A percentile compares a stretch with the other conserved stretches of the same genome.
Conservation (phyloP, 768 basidiomycete genomes). For the Lactarius tabidus region DNA sequence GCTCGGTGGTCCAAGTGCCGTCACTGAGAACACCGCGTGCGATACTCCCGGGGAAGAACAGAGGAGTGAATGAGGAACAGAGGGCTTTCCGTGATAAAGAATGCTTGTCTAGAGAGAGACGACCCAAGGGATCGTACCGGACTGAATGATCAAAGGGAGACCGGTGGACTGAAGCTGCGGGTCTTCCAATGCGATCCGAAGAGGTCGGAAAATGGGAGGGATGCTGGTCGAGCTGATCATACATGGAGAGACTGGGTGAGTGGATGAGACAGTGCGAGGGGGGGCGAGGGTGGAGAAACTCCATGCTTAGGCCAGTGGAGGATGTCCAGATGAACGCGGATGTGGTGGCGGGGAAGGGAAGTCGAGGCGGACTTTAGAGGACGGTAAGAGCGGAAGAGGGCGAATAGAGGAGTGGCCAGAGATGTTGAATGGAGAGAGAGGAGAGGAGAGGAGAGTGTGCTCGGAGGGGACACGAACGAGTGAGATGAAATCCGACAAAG, state of each 20-base stretch:
- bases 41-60: conserved; percentile 10
- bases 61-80: conserved; percentile 9
- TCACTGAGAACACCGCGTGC: conserved; percentile 25
- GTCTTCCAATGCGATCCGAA: conserved; percentile 14
- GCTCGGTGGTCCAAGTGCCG: conserved; percentile 23
- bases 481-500: conserved; percentile 26
- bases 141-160: not conserved
- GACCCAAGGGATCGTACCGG: conserved; percentile 25
- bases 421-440: not conserved
- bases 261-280: conserved; percentile 1
- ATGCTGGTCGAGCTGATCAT: conserved; percentile 2
- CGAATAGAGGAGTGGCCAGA: not conserved
- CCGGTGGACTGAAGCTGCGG: not conserved
- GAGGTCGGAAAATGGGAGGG: conserved; percentile 14
- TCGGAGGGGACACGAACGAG: conserved; percentile 1
- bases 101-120: conserved; percentile 14
- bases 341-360: conserved; percentile 16
- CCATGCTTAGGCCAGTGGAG: conserved; percentile 12
- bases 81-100: conserved; percentile 8
- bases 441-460: not conserved
- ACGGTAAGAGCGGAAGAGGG: conserved; percentile 5
- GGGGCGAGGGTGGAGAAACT: conserved; percentile 11
- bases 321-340: conserved; percentile 15
- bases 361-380: conserved; percentile 22
- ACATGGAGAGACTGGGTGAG: not conserved